Base-by-base conservation (phyloP, 495 filamentous ascomycete genomes). In the Penicillium samsonianum region DNA sequence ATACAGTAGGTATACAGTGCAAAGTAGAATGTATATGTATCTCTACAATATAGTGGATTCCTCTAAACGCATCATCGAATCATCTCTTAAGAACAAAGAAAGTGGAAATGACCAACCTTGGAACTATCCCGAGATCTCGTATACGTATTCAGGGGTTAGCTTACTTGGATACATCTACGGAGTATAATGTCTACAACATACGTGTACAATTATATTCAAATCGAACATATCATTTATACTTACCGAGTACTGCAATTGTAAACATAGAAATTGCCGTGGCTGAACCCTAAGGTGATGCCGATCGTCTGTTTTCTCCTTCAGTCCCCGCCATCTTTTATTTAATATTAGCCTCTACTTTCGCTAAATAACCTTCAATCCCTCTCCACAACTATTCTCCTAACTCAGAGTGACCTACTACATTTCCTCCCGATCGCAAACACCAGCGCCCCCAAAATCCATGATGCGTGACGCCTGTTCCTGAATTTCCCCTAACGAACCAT, bases 311-410 rank as follows among this genome's bases (percentile, higher is more conserved):
- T 51, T 51, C 51, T 58, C 58, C 60, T 57, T 64, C 53, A 22
- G 55, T 60, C 60, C 65, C 65, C 65, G 55, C 65, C 64, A 67
- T 59, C 62, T 62, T 60, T 53, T 38, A 37, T 37, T 30, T 33
- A 33, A 6, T 5, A 38, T 38, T n/a, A 37, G 23, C 23, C 23
- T 25, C 16, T 16, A n/a, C 35, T 10, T n/a, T 35, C 14, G 33
- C 14, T 38, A 38, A 38, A 38, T 38, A 45, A n/a, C n/a, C n/a
- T n/a, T n/a, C 25, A 42, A 26, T 30, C 57, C 58, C 25, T 62
- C 22, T 52, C 41, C 20, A 44, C n/a, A n/a, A n/a, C 55, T 62
- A 57, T 25, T 37, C 43, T 47, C 51, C 25, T 26, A 31, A 31
- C 16, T n/a, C 5, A 17, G 30, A 14, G 20, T 20, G 16, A 23